Base-by-base conservation (phyloP, 2,329 filamentous ascomycete species). In the Fusarium nisikadoi region DNA sequence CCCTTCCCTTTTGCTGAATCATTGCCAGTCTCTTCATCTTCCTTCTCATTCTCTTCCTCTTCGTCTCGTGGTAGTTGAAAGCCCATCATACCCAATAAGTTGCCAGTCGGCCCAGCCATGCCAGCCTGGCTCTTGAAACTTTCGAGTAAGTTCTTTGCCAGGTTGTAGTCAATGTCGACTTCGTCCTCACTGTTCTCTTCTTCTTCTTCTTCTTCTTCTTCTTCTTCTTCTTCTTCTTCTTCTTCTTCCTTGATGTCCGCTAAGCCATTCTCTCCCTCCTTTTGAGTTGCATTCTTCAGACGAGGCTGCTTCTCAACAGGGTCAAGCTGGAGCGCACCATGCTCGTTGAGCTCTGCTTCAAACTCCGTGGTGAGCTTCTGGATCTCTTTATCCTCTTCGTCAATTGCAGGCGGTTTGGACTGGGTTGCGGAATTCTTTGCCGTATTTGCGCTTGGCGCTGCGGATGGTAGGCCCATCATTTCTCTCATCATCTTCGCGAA, bases 81-180 rank as follows among this genome's bases (percentile, higher is more conserved):
- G 1, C 94, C 94, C 91, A 98, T 92, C 83, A 97, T 88, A 11
- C 91, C 92, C 77, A 99, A 87, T 67, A 99, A 84, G 79, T 98
- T 98, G 2, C 95, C 91, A 5, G 93, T 93, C 2, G 96, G 96
- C 0, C 96, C 96, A 36, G 94, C 87, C 85, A 92, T 89, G 17
- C 96, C 96, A 23, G 86, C 94, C 80, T 98, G 95, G 20, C 93
- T 92, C 79, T 97, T 97, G 82, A 99, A 95, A 76, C 94, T 95
- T 80, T 98, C 94, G 3, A 99, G 85, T 60, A 99, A 85, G 77
- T 98, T 98, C 80, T 93, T 94, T 23, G 93, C 94, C 29, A 99
- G 85, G 69, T 96, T 95, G 74, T 94, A 93, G 79, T 98, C 93
- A 33, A 96, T 89, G 70, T 94, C 87, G 8, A 96, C 88, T 58